These are phyloP conservation scores for Syzygium jambos DNA, from an alignment of 345 rosid genomes.

Conservation along the genomic window DNA sequence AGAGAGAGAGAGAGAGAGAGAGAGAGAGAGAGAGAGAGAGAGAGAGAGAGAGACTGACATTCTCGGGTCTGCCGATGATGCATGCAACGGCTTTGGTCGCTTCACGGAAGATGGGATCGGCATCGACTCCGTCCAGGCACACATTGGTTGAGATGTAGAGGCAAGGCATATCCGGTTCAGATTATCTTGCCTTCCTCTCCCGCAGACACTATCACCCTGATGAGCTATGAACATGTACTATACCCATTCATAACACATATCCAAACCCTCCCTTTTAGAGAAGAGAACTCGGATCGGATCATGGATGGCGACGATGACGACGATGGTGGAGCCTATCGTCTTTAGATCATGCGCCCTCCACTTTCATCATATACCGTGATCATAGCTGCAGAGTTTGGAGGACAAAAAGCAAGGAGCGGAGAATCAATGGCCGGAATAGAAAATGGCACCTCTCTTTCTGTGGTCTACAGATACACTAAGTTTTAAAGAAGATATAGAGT, in stretches of 20 bases:
- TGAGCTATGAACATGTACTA: not conserved
- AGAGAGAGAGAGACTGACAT: constrained; percentile 19
- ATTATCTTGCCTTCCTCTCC: not conserved
- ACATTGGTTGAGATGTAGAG: constrained; percentile 67
- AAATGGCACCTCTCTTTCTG: not conserved
- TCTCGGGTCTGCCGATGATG: constrained; percentile 68
- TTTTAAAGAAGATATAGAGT: not conserved
- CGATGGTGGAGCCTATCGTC: not conserved
- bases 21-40: not conserved
- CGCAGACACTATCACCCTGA: not conserved
- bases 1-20: not conserved
- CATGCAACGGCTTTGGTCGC: constrained; percentile 59
- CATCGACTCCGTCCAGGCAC: constrained; percentile 52
- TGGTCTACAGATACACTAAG: not conserved
- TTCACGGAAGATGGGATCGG: constrained; percentile 61
- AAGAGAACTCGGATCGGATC: not conserved
- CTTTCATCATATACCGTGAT: not conserved
- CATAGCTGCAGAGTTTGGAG: not conserved
- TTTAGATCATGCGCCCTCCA: not conserved
- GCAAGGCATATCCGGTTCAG: constrained; percentile 53
- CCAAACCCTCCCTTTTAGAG: not conserved
- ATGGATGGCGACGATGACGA: not conserved
- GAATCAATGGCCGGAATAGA: not conserved
- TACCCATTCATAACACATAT: not conserved
- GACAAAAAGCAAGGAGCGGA: not conserved